Conservation (phyloP, 208 protist genomes). For the Crithidia brevicula region DNA sequence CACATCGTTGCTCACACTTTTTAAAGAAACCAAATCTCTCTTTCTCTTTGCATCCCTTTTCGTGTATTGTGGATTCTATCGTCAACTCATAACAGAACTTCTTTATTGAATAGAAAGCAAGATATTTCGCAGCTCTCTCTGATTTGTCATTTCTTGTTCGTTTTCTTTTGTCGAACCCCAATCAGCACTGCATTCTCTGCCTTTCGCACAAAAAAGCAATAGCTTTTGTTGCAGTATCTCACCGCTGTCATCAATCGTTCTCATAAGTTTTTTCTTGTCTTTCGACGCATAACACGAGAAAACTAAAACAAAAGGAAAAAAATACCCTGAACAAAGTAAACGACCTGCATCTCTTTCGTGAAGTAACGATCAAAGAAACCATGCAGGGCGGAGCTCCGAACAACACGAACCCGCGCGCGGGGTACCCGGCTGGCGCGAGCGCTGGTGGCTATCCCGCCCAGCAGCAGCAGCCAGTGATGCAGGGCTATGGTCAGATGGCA, state of each 20-base stretch:
- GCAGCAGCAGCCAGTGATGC: slow-evolving; percentile 18
- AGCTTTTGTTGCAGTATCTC: too few species aligned
- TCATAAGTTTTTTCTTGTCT: background rate
- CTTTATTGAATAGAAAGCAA: too few species aligned
- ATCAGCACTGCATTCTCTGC: too few species aligned
- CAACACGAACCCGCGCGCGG: slow-evolving; percentile 27
- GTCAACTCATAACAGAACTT: too few species aligned
- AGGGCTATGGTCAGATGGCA: background rate
- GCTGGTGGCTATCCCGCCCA: slow-evolving; percentile 29
- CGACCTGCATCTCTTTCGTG: too few species aligned
- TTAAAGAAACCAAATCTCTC: too few species aligned
- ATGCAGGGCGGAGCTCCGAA: slow-evolving; percentile 40
- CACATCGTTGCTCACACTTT: too few species aligned
- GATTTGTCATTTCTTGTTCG: too few species aligned
- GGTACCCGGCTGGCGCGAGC: slow-evolving; percentile 29
- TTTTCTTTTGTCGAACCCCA: background rate
- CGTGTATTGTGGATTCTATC: background rate
- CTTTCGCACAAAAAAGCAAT: too few species aligned
- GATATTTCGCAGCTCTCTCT: too few species aligned
- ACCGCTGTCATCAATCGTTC: too few species aligned
- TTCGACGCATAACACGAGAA: background rate
- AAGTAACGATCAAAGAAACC: background rate
- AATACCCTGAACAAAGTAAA: too few species aligned
- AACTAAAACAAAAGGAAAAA: slow-evolving; percentile 13
- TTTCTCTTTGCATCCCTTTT: background rate